Evolutionary conservation across 441 rosid genomes (phyloP).

Genomic region (Monsonia emarginata): DNA sequence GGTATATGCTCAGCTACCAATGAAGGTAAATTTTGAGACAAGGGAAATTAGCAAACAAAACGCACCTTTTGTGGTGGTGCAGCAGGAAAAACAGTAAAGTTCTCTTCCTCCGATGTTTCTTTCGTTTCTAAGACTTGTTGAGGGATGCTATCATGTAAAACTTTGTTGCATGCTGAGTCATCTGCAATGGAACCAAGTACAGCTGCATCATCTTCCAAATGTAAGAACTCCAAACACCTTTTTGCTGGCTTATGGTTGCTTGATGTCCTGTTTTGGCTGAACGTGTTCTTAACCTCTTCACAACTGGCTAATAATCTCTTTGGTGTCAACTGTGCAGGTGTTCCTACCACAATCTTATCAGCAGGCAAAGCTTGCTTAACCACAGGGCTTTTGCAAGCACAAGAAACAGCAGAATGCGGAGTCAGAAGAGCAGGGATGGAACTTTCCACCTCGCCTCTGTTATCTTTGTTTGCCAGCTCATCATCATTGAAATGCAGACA

Average conservation of each 20-base stretch:
- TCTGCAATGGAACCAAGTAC: neutral
- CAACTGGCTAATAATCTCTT: conserved; percentile 25
- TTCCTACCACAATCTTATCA: conserved; percentile 24
- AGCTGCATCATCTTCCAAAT: conserved; percentile 16
- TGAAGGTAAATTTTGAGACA: neutral
- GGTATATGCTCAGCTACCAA: no score
- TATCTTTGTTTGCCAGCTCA: conserved; percentile 7
- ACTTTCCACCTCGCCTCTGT: conserved; percentile 13
- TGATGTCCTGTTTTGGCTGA: conserved; percentile 13
- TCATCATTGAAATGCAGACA: conserved; percentile 4
- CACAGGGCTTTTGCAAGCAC: conserved; percentile 26
- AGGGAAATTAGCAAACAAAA: neutral
- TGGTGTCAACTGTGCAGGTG: conserved; percentile 41
- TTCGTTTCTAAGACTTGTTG: conserved; percentile 2
- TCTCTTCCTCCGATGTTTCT: neutral
- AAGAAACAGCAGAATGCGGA: conserved; percentile 9
- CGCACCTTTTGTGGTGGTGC: conserved; percentile 21
- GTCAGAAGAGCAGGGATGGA: conserved; percentile 8
- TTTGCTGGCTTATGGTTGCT: conserved; percentile 29
- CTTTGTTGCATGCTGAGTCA: conserved; percentile 11
- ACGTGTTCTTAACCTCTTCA: conserved; percentile 18
- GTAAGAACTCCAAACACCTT: conserved; percentile 35
- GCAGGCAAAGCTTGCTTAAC: conserved; percentile 19
- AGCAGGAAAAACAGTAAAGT: no score
- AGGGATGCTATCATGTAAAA: conserved; percentile 3